Conservation (phyloP, 192 early-diverging fungal species). For the Linnemannia zychae region DNA sequence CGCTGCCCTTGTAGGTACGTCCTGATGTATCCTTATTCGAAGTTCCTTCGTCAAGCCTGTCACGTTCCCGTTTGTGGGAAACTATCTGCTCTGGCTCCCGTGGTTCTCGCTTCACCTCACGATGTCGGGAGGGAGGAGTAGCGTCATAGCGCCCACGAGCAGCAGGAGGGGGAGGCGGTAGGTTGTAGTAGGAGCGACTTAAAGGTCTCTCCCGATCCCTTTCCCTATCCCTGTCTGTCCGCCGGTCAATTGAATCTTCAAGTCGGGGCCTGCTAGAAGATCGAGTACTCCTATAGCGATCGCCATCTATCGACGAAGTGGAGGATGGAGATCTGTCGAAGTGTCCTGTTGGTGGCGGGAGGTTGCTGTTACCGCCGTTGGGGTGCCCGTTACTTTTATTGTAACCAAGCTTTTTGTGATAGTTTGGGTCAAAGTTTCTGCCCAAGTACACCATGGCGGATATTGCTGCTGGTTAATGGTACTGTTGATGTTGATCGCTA, state of each 20-base stretch:
- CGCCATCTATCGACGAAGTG: background rate
- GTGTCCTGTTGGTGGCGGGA: background rate
- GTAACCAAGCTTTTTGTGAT: background rate
- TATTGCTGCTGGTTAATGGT: background rate
- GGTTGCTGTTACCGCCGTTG: background rate
- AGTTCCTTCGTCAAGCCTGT: background rate
- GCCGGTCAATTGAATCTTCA: background rate
- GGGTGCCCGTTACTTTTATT: background rate
- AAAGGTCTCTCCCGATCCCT: background rate
- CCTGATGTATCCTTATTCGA: background rate
- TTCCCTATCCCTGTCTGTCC: background rate
- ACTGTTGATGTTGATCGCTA: too few relatives aligned
- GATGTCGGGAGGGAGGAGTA: background rate
- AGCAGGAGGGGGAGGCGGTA: background rate
- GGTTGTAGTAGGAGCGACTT: background rate
- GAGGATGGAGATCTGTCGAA: background rate
- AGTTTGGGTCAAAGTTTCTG: conserved; percentile 21
- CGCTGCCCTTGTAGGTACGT: background rate
- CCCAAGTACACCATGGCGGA: conserved; percentile 11
- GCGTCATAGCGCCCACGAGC: background rate
- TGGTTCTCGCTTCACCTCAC: background rate
- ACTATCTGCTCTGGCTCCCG: background rate
- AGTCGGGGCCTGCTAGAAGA: background rate
- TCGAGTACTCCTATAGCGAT: background rate
- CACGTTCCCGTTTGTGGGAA: background rate